Conservation (phyloP, 129 eudicot species). For the Erigeron canadensis region DNA sequence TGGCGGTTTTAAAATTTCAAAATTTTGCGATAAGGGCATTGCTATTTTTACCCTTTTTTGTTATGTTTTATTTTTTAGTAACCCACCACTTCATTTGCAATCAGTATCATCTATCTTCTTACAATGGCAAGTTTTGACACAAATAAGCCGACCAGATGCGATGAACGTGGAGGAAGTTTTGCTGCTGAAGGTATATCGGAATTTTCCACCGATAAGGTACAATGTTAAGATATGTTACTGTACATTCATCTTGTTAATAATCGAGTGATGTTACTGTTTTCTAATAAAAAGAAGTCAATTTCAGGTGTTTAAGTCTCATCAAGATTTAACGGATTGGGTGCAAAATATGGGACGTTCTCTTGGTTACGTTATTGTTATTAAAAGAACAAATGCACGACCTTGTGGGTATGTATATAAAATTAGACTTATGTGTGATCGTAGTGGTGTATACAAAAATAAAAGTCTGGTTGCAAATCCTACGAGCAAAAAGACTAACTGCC, state of each 20-base stretch:
- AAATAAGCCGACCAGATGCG: not conserved
- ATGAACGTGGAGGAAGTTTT: not conserved
- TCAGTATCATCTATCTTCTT: not conserved
- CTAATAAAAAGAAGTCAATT: not conserved
- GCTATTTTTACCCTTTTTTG: not conserved
- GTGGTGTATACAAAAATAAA: slow-evolving; percentile 19
- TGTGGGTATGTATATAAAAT: not conserved
- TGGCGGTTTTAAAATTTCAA: not conserved
- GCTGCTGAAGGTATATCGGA: not conserved
- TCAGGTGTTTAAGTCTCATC: slow-evolving; percentile 21
- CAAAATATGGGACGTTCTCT: slow-evolving; percentile 10
- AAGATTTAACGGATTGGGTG: slow-evolving; percentile 26
- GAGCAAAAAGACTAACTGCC: slow-evolving; percentile 22
- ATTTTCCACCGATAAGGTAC: slow-evolving; percentile 17
- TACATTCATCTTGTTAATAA: not conserved
- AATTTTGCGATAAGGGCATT: not conserved
- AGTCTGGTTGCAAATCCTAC: not conserved
- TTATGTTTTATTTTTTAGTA: too few species aligned
- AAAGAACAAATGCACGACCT: not conserved
- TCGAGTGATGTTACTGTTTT: not conserved
- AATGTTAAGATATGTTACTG: not conserved
- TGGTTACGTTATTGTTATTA: slow-evolving; percentile 23
- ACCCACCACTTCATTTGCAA: not conserved
- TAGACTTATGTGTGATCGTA: slow-evolving; percentile 24
- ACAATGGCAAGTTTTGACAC: not conserved